Evolutionary conservation across 2,329 filamentous ascomycete genomes (phyloP), one percentile per base, ranked within the genome.

Genomic region (Dactylellina leptospora): DNA sequence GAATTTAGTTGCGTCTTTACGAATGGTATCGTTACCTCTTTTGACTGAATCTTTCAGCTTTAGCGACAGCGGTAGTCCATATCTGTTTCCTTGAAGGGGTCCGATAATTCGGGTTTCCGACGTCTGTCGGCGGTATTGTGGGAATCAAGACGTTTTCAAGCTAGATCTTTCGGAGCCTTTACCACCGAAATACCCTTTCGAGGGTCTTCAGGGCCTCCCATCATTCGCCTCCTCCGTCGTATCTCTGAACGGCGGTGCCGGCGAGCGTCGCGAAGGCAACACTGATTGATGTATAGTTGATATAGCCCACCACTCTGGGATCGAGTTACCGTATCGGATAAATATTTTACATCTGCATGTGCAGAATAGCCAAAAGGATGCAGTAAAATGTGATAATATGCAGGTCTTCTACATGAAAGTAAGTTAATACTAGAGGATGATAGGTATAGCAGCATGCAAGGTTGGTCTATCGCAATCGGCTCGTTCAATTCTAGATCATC

Each of bases 281-380:
- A 53, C 28, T 18, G 48, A 53, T 53, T 18, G 22, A 53, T 53
- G 27, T 6, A 20, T 22, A 10, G 22, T 40, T 40, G 13, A 40
- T 22, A 51, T 16, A 45, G 18, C 2, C 13, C 10, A 30, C 22
- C 23, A 38, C 22, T n/a, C 16, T 50, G 53, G 58, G 60, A 56
- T 64, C 50, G 60, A 64, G 40, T 42, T 64, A 38, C 60, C 42
- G 1, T 13, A 40, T 22, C 2, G 50, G 30, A 18, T n/a, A 3
- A 27, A 18, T 9, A 18, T 23, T 27, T 27, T 63, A 18, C n/a
- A 38, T 38, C 20, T 25, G 20, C 27, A n/a, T 40, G 8, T 54
- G 27, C 47, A 53, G 42, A 54, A 23, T n/a, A 54, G 48, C 36
- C 40, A 36, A 64, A 64, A 63, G 27, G 50, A 64, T 64, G 60